phyloP scores from a whole-genome alignment of 2,329 filamentous ascomycete species.

The Biscogniauxia marginata region DNA sequence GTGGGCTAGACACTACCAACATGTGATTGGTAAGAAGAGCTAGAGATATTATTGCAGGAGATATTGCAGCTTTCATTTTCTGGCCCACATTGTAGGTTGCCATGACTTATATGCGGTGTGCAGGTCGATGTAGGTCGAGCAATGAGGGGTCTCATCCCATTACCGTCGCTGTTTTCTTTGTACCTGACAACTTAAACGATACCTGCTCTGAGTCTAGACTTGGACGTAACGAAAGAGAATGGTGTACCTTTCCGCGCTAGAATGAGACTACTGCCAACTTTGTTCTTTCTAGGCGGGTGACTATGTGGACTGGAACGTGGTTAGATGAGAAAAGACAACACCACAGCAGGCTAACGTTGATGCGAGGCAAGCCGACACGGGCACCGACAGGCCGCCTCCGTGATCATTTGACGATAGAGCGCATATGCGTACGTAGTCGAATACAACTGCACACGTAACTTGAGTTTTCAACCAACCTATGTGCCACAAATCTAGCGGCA shows the following conservation, averaged over 20 bases:
- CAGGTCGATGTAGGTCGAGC: conserved; percentile 6
- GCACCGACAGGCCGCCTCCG: conserved; percentile 6
- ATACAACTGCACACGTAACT: background rate
- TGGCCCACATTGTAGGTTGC: conserved; percentile 4
- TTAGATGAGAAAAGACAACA: conserved; percentile 24
- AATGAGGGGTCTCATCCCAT: conserved; percentile 23
- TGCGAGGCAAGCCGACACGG: conserved; percentile 1
- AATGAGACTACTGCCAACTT: conserved; percentile 15
- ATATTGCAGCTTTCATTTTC: background rate
- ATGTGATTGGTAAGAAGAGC: conserved; percentile 1
- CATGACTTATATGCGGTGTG: conserved; percentile 23
- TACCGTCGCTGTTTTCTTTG: conserved; percentile 6
- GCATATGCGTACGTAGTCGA: background rate
- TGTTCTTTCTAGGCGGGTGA: conserved; percentile 3
- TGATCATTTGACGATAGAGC: background rate
- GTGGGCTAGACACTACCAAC: background rate
- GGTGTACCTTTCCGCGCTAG: conserved; percentile 5
- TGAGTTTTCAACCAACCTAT: background rate
- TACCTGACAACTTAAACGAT: conserved; percentile 13
- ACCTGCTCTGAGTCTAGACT: conserved; percentile 13
- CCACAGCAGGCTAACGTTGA: conserved; percentile 16
- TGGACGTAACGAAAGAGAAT: conserved; percentile 5
- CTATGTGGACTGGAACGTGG: conserved; percentile 27
- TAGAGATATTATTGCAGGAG: conserved; percentile 8
- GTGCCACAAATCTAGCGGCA: background rate